These are phyloP conservation scores for Trichoderma oligosporum DNA, from an alignment of 2,329 filamentous ascomycete species.

Conservation along the genomic window DNA sequence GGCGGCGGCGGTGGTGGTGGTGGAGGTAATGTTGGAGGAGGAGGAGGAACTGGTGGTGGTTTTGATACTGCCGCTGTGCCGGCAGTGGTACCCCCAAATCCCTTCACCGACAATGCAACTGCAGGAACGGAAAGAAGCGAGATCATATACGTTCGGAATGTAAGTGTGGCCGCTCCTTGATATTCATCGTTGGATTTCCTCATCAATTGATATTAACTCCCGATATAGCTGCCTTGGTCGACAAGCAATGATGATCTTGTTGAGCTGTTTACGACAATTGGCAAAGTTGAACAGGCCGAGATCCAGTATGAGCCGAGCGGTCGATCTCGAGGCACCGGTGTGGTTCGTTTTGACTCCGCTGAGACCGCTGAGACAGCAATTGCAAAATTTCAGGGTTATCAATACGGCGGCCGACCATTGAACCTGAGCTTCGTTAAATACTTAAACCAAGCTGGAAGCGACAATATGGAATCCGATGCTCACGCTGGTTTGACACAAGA, in stretches of 20 bases:
- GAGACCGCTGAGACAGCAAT: conserved; percentile 92
- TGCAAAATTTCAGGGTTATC: conserved; percentile 94
- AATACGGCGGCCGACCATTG: conserved; percentile 92
- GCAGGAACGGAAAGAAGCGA: conserved; percentile 79
- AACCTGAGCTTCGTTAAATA: conserved; percentile 95
- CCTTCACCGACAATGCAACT: conserved; percentile 90
- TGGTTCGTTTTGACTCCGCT: conserved; percentile 84
- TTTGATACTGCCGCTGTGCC: conserved; percentile 49
- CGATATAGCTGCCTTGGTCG: conserved; percentile 82
- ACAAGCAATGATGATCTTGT: conserved; percentile 97
- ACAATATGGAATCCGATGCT: conserved; percentile 80
- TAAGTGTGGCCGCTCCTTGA: conserved; percentile 49
- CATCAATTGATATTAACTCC: background rate
- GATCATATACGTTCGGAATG: conserved; percentile 93
- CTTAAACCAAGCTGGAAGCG: conserved; percentile 62
- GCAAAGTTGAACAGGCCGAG: conserved; percentile 96
- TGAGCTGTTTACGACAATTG: conserved; percentile 95
- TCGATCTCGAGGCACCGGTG: conserved; percentile 88
- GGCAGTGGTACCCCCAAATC: conserved; percentile 66
- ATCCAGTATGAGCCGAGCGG: conserved; percentile 98
- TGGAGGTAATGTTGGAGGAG: conserved; percentile 47
- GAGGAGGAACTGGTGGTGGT: conserved; percentile 45
- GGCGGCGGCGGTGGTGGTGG: conserved; percentile 37
- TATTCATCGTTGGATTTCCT: background rate
- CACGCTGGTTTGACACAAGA: conserved; percentile 82